phyloP scores from a whole-genome alignment of 2,329 filamentous ascomycete species.

The Thermoascus crustaceus region DNA sequence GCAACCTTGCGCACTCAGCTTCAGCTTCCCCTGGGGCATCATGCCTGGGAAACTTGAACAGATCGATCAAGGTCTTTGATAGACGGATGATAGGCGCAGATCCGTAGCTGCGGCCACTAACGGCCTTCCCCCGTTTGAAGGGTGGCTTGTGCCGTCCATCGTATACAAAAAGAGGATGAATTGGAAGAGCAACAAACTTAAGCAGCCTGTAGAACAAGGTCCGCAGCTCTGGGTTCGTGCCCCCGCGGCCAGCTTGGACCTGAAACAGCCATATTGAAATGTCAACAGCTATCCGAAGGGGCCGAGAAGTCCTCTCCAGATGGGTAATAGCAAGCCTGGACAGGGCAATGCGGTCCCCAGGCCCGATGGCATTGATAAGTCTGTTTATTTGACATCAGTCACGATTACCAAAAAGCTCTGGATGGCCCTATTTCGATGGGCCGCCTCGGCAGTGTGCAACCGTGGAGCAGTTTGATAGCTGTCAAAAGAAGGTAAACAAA shows the following conservation, averaged over 20 bases:
- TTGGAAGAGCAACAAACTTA: slow-evolving; percentile 64
- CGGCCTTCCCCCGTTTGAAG: slow-evolving; percentile 79
- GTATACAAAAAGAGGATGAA: slow-evolving; percentile 84
- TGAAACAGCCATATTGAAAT: slow-evolving; percentile 98
- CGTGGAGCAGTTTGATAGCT: too few relatives aligned
- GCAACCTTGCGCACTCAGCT: slow-evolving; percentile 84
- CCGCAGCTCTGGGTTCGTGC: slow-evolving; percentile 79
- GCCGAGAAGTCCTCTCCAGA: slow-evolving; percentile 60
- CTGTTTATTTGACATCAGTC: slow-evolving; percentile 53
- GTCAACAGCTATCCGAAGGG: slow-evolving; percentile 82
- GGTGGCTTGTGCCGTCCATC: slow-evolving; percentile 77
- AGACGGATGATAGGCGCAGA: slow-evolving; percentile 61
- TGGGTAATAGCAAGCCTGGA: slow-evolving; percentile 74
- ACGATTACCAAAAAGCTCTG: slow-evolving; percentile 8
- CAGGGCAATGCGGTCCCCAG: slow-evolving; percentile 69
- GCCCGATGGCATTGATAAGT: slow-evolving; percentile 82
- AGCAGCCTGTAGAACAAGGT: slow-evolving; percentile 89
- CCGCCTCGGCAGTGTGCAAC: background rate
- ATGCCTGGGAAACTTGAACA: slow-evolving; percentile 79
- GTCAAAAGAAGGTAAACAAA: background rate
- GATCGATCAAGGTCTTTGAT: slow-evolving; percentile 71
- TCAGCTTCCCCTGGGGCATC: slow-evolving; percentile 92
- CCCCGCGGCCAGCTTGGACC: slow-evolving; percentile 74
- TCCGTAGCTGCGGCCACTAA: slow-evolving; percentile 42
- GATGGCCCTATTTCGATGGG: background rate